Conservation (phyloP, 2,329 filamentous ascomycete genomes). For the Xylaria sp. region DNA sequence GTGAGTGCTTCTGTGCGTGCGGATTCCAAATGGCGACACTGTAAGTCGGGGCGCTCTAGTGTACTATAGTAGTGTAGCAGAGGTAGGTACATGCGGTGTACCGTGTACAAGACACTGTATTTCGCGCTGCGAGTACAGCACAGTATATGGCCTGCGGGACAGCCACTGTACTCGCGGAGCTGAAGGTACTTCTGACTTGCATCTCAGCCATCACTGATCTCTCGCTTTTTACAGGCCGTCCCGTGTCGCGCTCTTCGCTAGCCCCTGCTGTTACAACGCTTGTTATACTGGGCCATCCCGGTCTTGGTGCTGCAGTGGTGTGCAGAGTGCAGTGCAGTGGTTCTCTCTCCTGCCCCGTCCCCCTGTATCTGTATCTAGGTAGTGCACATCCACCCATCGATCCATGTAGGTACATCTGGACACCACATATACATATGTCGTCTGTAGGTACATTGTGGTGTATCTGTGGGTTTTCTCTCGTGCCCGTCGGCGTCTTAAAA, state of each 20-base stretch:
- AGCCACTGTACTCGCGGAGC: conserved; percentile 15
- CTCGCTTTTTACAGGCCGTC: conserved; percentile 39
- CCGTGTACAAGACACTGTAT: background rate
- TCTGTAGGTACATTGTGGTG: conserved; percentile 32
- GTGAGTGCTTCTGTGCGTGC: conserved; percentile 26
- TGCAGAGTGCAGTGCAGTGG: conserved; percentile 34
- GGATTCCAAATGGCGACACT: conserved; percentile 32
- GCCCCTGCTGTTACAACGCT: conserved; percentile 33
- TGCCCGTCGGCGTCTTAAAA: conserved; percentile 54
- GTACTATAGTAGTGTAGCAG: background rate
- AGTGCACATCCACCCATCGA: conserved; percentile 24
- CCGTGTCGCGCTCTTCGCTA: conserved; percentile 38
- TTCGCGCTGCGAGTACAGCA: background rate
- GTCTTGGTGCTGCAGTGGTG: conserved; percentile 36
- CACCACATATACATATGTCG: conserved; percentile 15
- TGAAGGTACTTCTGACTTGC: conserved; percentile 38
- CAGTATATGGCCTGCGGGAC: background rate
- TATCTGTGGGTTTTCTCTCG: conserved; percentile 37
- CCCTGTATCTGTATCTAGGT: conserved; percentile 16
- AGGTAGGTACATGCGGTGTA: background rate
- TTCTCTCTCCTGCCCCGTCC: conserved; percentile 29
- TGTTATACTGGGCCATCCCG: conserved; percentile 31
- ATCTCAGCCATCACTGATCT: conserved; percentile 37
- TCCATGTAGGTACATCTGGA: conserved; percentile 26
- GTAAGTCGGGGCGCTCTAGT: conserved; percentile 23